Percentiles rank a stretch among this genome's conserved stretches.
Evolutionary conservation across 1,284 basidiomycete species (phyloP).

Genomic region (Violaceomyces palustris): DNA sequence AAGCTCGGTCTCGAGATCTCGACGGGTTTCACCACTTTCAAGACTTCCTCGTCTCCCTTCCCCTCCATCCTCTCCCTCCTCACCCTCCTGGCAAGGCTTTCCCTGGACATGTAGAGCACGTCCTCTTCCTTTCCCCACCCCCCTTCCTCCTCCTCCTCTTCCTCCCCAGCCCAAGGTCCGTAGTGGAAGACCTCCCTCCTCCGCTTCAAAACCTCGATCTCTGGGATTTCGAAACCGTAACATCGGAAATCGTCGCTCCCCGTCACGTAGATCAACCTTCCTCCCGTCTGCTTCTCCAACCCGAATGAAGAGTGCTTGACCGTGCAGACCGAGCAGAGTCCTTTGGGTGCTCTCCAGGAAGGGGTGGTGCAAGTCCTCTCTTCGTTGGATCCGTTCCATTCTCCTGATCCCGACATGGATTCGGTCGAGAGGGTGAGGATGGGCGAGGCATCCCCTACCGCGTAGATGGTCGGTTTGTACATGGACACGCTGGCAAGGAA

Average conservation of each 20-base stretch:
- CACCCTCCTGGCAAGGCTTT: no score
- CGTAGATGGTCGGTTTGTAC: constrained; percentile 25
- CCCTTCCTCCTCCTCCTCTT: no score
- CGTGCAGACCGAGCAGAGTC: constrained; percentile 14
- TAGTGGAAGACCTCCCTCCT: constrained; percentile 10
- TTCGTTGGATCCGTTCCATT: no score
- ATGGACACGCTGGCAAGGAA: no score
- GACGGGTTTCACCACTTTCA: constrained; percentile 14
- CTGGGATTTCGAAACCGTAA: constrained; percentile 15
- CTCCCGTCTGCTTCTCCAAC: constrained; percentile 8
- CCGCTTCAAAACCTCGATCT: constrained; percentile 3
- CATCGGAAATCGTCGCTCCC: constrained; percentile 24
- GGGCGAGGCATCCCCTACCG: constrained; percentile 13
- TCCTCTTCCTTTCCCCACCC: no score
- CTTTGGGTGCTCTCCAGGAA: constrained; percentile 11
- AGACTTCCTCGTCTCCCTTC: no score
- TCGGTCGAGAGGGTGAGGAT: constrained; percentile 12
- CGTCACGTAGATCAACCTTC: constrained; percentile 12
- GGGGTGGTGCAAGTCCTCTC: no score
- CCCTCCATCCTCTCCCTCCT: no score
- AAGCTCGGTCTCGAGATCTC: constrained; percentile 3
- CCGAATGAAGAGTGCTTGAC: constrained; percentile 24
- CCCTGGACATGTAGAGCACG: no score
- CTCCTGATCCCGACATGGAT: no score
- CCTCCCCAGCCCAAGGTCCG: constrained; percentile 2